Percentiles rank a stretch among this genome's conserved stretches.
These are phyloP conservation scores for Zancudomyces culisetae DNA, from an alignment of 371 early-diverging fungal species.

Conservation along the genomic window DNA sequence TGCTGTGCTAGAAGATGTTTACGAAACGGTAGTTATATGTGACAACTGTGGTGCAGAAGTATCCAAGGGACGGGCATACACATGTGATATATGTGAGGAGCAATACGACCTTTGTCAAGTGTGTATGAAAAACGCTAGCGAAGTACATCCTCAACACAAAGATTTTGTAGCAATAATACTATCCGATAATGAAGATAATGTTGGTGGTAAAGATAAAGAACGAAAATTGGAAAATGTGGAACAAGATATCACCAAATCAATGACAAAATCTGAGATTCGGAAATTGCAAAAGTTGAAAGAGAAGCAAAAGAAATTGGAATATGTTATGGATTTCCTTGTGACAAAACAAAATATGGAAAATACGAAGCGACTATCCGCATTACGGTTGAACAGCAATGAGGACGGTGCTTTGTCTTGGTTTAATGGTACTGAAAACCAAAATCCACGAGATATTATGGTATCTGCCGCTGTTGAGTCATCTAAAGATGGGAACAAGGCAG, in stretches of 20 bases:
- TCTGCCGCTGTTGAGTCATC: no score
- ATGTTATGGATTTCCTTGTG: no score
- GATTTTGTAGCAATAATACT: neutral
- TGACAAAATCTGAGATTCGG: neutral
- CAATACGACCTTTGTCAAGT: constrained; percentile 85
- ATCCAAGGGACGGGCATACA: constrained; percentile 70
- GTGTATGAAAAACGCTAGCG: constrained; percentile 66
- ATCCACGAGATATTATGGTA: no score
- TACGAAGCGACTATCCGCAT: no score
- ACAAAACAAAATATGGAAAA: no score
- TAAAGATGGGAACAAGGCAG: no score
- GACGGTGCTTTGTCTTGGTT: no score
- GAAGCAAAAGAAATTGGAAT: no score
- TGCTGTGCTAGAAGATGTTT: neutral
- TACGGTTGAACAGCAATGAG: no score
- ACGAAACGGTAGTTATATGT: constrained; percentile 25
- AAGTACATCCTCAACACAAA: constrained; percentile 27
- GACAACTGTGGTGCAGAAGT: constrained; percentile 65
- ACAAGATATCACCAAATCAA: neutral
- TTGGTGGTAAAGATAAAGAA: neutral
- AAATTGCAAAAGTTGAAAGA: neutral
- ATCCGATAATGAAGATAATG: neutral
- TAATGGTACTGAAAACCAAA: no score
- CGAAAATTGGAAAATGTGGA: no score
- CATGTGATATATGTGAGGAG: constrained; percentile 79